Base-by-base conservation (phyloP, 2,329 filamentous ascomycete genomes). In the Neonectria sp. region DNA sequence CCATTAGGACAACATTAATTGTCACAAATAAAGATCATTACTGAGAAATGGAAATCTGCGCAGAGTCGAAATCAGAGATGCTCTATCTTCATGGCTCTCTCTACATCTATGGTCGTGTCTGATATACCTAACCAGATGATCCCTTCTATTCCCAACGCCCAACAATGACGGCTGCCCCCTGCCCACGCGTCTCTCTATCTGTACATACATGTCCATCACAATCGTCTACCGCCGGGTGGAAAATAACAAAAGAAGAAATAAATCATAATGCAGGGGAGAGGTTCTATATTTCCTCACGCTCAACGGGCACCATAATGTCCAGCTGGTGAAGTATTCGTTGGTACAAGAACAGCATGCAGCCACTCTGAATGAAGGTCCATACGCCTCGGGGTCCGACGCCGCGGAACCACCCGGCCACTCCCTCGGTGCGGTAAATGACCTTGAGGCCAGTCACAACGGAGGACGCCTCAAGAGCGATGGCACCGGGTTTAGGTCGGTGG, bases 341-440 rank as follows among this genome's bases (percentile, higher is more conserved):
- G 81, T 98, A 98, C 79, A 98, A 85, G 74, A 98, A 95, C 78
- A 98, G 86, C 95, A 98, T 98, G 72, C 94, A 97, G 48, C 95
- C 93, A 77, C 93, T 97, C 84, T 99, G 96, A 65, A 98, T 94
- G 77, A 95, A 97, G 25, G 96, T 99, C 96, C 96, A 99, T 15
- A 98, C 94, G 64, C 92, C 92, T 60, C 96, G 90, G 2, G 96
- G 96, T 0, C 95, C 95, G 2, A 99, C 95, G 29, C 96, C 96
- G 65, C 96, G 90, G 82, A 99, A 99, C 91, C 94, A 97, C 2
- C 96, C 97, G 3, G 88, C 89, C 17, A 98, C 74, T 1, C 96
- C 96, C 82, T 99, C 96, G 6, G 92, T 94, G 72, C 89, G 90
- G 83, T 98, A 99, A 75, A 99, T 97, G 71, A 97, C 88, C 73